phyloP scores from a whole-genome alignment of 768 basidiomycete genomes.

The Tephrocybe sp. region DNA sequence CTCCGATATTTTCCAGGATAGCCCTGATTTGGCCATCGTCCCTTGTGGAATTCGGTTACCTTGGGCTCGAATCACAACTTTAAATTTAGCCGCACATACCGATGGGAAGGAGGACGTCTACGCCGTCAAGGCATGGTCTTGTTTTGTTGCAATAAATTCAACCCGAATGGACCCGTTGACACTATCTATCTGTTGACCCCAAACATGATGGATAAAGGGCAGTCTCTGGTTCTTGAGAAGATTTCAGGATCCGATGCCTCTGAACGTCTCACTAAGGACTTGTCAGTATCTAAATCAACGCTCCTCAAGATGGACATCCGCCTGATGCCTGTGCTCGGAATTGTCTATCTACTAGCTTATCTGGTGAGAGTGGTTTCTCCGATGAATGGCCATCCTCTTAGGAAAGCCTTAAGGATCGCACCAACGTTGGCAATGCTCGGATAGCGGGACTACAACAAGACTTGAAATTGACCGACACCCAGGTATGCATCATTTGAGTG shows the following conservation, averaged over 20 bases:
- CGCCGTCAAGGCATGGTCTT: too few relatives aligned
- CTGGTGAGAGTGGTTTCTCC: slow-evolving; percentile 1
- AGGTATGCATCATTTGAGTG: slow-evolving; percentile 5
- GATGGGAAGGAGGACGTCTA: too few relatives aligned
- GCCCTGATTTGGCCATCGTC: too few relatives aligned
- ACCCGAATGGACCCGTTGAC: too few relatives aligned
- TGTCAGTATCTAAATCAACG: background rate
- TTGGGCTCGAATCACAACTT: too few relatives aligned
- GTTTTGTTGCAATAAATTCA: too few relatives aligned
- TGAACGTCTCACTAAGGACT: too few relatives aligned
- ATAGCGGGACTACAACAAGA: slow-evolving; percentile 40
- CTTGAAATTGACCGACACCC: slow-evolving; percentile 24
- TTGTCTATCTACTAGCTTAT: slow-evolving; percentile 13
- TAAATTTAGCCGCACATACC: too few relatives aligned
- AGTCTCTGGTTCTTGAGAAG: background rate
- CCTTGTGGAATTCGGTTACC: too few relatives aligned
- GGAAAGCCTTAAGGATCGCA: background rate
- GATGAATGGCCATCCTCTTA: background rate
- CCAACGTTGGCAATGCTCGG: slow-evolving; percentile 28
- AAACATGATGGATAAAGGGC: background rate
- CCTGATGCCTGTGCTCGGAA: slow-evolving; percentile 7
- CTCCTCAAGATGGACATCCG: slow-evolving; percentile 1
- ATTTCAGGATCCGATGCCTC: too few relatives aligned
- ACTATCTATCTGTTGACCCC: too few relatives aligned
- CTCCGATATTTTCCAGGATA: too few relatives aligned